These are phyloP conservation scores for Kwoniella dejecticola DNA, from an alignment of 768 basidiomycete species.

Conservation along the genomic window DNA sequence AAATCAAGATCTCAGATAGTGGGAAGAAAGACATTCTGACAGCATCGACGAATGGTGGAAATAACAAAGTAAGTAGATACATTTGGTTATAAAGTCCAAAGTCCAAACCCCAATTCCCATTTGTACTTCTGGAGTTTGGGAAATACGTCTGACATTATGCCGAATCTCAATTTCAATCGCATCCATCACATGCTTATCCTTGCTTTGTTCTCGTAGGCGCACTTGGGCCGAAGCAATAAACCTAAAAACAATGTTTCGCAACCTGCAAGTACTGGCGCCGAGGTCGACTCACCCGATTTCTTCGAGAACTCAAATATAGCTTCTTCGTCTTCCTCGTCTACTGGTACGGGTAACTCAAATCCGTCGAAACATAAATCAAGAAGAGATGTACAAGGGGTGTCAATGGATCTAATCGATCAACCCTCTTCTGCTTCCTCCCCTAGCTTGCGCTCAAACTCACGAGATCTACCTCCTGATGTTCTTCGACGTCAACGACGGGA, in stretches of 20 bases:
- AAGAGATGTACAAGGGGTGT: conserved; percentile 11
- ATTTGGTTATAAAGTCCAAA: no score
- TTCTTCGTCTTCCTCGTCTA: background rate
- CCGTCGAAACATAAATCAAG: conserved; percentile 12
- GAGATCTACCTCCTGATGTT: conserved; percentile 18
- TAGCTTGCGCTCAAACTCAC: no score
- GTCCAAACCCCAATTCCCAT: no score
- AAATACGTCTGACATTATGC: no score
- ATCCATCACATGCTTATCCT: no score
- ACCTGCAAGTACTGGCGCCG: background rate
- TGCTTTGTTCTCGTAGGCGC: no score
- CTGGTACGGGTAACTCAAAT: no score
- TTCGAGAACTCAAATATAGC: conserved; percentile 16
- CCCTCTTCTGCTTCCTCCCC: background rate
- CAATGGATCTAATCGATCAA: conserved; percentile 10
- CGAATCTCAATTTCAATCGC: no score
- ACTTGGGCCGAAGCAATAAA: no score
- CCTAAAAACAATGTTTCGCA: background rate
- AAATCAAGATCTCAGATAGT: conserved; percentile 11
- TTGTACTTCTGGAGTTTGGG: no score
- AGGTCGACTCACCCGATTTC: conserved; percentile 4
- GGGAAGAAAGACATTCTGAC: conserved; percentile 10
- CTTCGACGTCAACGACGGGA: conserved; percentile 12
- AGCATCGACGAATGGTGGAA: background rate
- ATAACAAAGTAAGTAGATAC: background rate